Evolutionary conservation across 2,329 filamentous ascomycete genomes (phyloP), one percentile per base, ranked within the genome.

Genomic region (Diplodia corticola): DNA sequence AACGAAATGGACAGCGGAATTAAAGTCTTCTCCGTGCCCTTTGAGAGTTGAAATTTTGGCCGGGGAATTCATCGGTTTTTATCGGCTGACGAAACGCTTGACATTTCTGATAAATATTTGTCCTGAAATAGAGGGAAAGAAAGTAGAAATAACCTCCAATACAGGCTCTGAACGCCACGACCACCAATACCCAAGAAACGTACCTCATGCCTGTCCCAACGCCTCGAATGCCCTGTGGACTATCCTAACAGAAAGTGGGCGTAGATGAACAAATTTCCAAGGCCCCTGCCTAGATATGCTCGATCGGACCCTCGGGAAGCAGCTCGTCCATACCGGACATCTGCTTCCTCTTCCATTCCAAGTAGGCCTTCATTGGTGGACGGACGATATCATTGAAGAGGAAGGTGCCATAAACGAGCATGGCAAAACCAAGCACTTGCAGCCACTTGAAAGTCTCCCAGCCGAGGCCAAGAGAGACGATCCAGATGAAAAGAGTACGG

Each of bases 381-480:
- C 88, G 83, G n/a, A 98, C 86, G 67, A 99, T 87, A 69, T 96
- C 93, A 78, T 98, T 98, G 83, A 98, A 98, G 49, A 98, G 78
- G 79, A 97, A 97, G 1, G 94, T 99, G 70, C 95, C 96, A 76
- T 97, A 99, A 15, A 99, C 95, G 40, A 99, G 85, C 70, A 97
- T 81, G 1, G 82, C 91, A 72, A 99, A 99, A 1, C 95, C 95
- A 3, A 87, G 77, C 15, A 99, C 92, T 80, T 99, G 95, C 6
- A 99, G 86, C 90, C 92, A 96, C 80, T 98, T 98, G 86, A 99
- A 98, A 0, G 88, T 89, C 81, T 99, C 95, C 95, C 95, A 99
- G 68, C 93, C 93, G 2, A 99, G 86, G 4, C 91, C 92, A 4
- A 99, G 86, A 20, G 92, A 96, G 15, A 97, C 91, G 30, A 99